Conservation (phyloP, 495 filamentous ascomycete species). For the Delitschia confertaspora region DNA sequence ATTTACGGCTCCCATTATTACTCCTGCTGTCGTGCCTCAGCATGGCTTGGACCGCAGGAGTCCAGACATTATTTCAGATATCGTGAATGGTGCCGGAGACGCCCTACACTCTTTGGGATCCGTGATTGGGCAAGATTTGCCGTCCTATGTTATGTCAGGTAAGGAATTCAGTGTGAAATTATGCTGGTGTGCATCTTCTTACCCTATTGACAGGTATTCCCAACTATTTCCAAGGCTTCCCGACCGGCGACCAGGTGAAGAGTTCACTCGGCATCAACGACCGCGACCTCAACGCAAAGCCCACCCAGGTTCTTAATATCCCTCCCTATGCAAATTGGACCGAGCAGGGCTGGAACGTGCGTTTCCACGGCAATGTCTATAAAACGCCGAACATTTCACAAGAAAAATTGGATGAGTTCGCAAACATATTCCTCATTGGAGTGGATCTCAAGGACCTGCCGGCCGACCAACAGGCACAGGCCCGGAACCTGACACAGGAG, state of each 20-base stretch:
- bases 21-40: conserved; percentile 22
- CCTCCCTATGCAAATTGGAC: conserved; percentile 77
- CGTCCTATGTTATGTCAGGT: conserved; percentile 22
- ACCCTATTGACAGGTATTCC: conserved; percentile 37
- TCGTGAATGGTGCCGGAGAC: conserved; percentile 15
- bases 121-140: conserved; percentile 20
- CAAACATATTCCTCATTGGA: conserved; percentile 60
- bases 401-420: conserved; percentile 53
- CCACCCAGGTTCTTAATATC: conserved; percentile 64
- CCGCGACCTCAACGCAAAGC: conserved; percentile 47
- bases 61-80: conserved; percentile 23
- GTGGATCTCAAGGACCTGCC: conserved; percentile 51
- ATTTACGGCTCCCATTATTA: conserved; percentile 18
- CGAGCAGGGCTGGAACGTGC: conserved; percentile 62
- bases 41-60: conserved; percentile 15
- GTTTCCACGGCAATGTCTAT: conserved; percentile 71
- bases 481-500: conserved; percentile 60
- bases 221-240: conserved; percentile 59
- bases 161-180: neutral
- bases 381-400: conserved; percentile 61
- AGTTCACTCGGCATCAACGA: conserved; percentile 51
- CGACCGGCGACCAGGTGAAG: conserved; percentile 49
- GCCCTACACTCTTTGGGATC: conserved; percentile 14
- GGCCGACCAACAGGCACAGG: conserved; percentile 50
- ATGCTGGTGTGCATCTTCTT: neutral